Base-by-base conservation (phyloP, 1,284 basidiomycete species). In the Earliella scabrosa region DNA sequence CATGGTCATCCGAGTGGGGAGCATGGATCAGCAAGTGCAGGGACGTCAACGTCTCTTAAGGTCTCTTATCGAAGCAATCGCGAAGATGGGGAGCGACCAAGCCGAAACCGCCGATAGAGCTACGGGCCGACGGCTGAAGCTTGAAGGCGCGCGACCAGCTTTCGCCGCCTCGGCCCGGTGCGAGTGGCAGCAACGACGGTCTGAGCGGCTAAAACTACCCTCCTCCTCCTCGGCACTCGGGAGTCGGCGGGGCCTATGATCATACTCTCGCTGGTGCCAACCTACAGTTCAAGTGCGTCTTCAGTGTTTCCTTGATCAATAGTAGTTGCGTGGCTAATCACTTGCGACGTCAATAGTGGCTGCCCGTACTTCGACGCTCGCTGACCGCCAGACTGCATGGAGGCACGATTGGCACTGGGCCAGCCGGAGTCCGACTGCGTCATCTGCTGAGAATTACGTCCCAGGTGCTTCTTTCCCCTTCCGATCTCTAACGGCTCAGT, bases 221-320 rank as follows among this genome's bases (percentile, higher is more conserved):
- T n/a, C n/a, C n/a, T n/a, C n/a, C n/a, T n/a, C n/a, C n/a, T n/a
- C n/a, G n/a, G n/a, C n/a, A n/a, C n/a, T n/a, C n/a, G n/a, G n/a
- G n/a, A 34, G 29, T 18, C 38, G 61, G 54, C 1, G 60, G 29
- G 13, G 29, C 6, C 13, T 31, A 46, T 46, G 66, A 71, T 86
- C 29, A 60, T 75, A 2, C 75, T 77, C 2, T 66, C 77, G 0
- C 70, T 88, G 20, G 55, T 69, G 79, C 78, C 2, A 68, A 74
- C 1, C 64, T 88, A 16, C 80, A 85, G 54, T 86, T 83, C 58
- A 75, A 78, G 86, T 88, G 58, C 68, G 85, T 78, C 34, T 7
- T 27, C 34, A 31, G 16, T 38, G 11, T 23, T 38, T 9, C 2
- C 45, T 29, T 6, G n/a, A n/a, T n/a, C n/a, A n/a, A n/a, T n/a